Base-by-base conservation (phyloP, 1,284 basidiomycete species). In the Cryptococcus amylolentus region DNA sequence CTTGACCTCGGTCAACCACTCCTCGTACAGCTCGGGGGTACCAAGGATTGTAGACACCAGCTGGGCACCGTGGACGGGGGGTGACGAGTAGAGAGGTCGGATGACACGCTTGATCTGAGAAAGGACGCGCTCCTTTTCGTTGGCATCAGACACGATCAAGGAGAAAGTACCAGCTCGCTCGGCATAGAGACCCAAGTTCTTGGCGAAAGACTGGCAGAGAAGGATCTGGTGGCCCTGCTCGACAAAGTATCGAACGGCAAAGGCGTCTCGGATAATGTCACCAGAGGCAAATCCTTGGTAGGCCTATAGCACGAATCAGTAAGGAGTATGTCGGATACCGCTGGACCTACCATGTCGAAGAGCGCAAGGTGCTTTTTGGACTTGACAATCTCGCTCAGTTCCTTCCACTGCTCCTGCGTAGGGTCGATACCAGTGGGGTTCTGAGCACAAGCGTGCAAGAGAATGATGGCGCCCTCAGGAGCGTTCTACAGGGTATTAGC, bases 141-240 rank as follows among this genome's bases (percentile, higher is more conserved):
- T 89, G 49, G 85, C 80, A 64, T 84, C 84, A 57, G 79, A 77
- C 46, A 85, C 85, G 51, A 88, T 86, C 67, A 97, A 77, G 23
- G 91, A 93, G 83, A 98, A 91, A n/a, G 90, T 88, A 20, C 94
- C 94, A 57, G 91, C 90, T 73, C 94, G 90, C 79, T 97, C 94
- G 64, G 94, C 96, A 77, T 98, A 98, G 41, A 98, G 84, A 60
- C 96, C 95, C 84, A 97, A 95, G 82, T 98, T 99, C 84, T 99
- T 99, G 54, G 96, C 96, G 78, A 98, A 99, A 53, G 90, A 93
- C 79, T 99, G 96, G 60, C 87, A 82, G 47, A 93, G 84, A 14
- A 90, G 88, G 63, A 93, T 80, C 70, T 90, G 88, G 79, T 93
- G 91, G 42, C 91, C 90, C 75, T 91, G 81, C 48, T 86, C 81